Base-by-base conservation (phyloP, 192 early-diverging fungal species). In the Linnemannia schmuckeri region DNA sequence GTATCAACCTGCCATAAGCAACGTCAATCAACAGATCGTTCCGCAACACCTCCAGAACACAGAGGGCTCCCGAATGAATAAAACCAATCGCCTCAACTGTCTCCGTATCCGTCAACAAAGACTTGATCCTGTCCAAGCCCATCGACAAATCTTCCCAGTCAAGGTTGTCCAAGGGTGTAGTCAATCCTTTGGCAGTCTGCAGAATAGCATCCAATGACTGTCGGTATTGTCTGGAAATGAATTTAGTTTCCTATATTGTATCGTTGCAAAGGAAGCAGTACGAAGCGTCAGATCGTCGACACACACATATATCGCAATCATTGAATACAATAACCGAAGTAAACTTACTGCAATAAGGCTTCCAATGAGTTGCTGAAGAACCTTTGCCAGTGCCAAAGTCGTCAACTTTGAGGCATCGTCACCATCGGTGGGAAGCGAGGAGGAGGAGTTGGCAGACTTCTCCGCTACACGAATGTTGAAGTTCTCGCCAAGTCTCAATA, bases 131-230 rank as follows among this genome's bases (percentile, higher is more conserved):
- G 4, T 80, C 78, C 15, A 79, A 12, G 1, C 83, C 83, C 74
- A 86, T 77, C 7, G 57, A 4, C 35, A 86, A 33, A 37, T 86
- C 83, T 6, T 81, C 83, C 83, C 83, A 86, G 44, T 86, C 83
- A 13, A 80, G 71, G 15, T 74, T 79, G 70, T 86, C 83, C 57
- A 86, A 41, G 0, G 83, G 83, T 10, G 83, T 86, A 18, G 79
- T 86, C 49, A 86, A 77, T 42, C 61, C 37, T 44, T 77, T 79
- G 33, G 83, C 83, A 2, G 78, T 49, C 24, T 52, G 46, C n/a
- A 80, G 44, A 33, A 86, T 38, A 27, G 78, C 77, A 18, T 86
- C 83, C 74, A 86, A 15, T 2, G 83, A 77, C 46, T 72, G 44
- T 27, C 41, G 52, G 35, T 86, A 86, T 17, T 44, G 61, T 8